A percentile compares a stretch with the other conserved stretches of the same genome.
Evolutionary conservation across 495 filamentous ascomycete genomes (phyloP).

Genomic region (Daldinia decipiens): DNA sequence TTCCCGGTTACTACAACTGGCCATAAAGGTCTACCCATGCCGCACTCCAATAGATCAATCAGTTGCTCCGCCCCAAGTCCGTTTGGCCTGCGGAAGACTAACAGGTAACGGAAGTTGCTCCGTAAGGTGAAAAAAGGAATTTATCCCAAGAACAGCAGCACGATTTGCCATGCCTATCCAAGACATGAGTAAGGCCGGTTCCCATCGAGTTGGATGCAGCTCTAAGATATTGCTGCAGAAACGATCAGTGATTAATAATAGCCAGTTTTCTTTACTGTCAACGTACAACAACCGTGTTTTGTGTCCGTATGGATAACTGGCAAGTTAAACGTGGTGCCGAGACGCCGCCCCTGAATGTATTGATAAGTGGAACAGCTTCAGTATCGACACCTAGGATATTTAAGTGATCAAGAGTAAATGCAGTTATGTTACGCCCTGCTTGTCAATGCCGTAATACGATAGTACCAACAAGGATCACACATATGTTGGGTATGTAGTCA

Average conservation of each 20-base stretch:
- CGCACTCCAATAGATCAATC: slow-evolving; percentile 26
- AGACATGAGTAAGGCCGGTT: slow-evolving; percentile 9
- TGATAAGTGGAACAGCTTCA: slow-evolving; percentile 27
- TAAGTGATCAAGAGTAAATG: slow-evolving; percentile 16
- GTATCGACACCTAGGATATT: slow-evolving; percentile 34
- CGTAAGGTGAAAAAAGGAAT: slow-evolving; percentile 17
- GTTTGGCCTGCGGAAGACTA: slow-evolving; percentile 37
- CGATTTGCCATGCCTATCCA: slow-evolving; percentile 31
- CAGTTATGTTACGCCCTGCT: slow-evolving; percentile 9
- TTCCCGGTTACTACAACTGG: slow-evolving; percentile 36
- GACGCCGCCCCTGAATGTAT: slow-evolving; percentile 15
- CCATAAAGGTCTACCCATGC: slow-evolving; percentile 27
- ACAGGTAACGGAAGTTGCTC: slow-evolving; percentile 18
- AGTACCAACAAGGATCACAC: slow-evolving; percentile 32
- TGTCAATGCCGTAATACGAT: slow-evolving; percentile 22
- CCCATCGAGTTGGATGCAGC: slow-evolving; percentile 20
- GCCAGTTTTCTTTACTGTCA: slow-evolving; percentile 13
- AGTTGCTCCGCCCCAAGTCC: slow-evolving; percentile 37
- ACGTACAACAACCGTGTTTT: slow-evolving; percentile 28
- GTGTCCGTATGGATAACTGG: slow-evolving; percentile 23
- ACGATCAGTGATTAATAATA: slow-evolving; percentile 13
- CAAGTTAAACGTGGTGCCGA: slow-evolving; percentile 30
- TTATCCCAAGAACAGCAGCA: slow-evolving; percentile 15
- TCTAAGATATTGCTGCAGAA: slow-evolving; percentile 6
- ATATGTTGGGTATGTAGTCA: slow-evolving; percentile 12